These are phyloP conservation scores for Fallopia convolvulus DNA, from an alignment of 148 eudicot species.

Conservation along the genomic window DNA sequence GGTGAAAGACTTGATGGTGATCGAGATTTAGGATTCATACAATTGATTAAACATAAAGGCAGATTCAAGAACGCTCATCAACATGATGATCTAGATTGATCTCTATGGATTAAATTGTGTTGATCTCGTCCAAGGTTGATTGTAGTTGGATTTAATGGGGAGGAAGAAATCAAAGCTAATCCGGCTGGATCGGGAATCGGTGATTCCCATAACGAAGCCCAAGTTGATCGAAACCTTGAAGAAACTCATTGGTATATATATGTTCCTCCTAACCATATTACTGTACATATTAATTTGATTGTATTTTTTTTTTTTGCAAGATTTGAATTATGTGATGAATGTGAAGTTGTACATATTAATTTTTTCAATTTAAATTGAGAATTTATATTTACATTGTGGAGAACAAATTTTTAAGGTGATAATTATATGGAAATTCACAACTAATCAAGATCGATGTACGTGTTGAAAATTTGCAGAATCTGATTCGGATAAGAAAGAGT, in stretches of 20 bases:
- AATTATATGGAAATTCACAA: background rate
- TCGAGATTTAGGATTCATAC: background rate
- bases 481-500: conserved; percentile 42
- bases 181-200: conserved; percentile 67
- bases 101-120: background rate
- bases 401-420: no score
- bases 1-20: background rate
- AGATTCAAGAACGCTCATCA: background rate
- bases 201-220: conserved; percentile 64
- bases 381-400: no score
- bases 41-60: background rate
- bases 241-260: conserved; percentile 55
- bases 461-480: conserved; percentile 34
- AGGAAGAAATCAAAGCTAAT: conserved; percentile 44
- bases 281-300: no score
- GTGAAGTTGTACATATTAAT: no score
- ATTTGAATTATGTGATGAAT: no score
- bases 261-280: background rate
- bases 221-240: conserved; percentile 50
- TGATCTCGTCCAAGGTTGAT: background rate
- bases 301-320: no score
- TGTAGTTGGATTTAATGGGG: conserved; percentile 12
- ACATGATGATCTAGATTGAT: background rate
- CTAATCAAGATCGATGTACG: background rate
- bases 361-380: no score